Evolutionary conservation across 768 basidiomycete species (phyloP), one percentile per base, ranked within the genome.

Genomic region (Auriscalpium vulgare): DNA sequence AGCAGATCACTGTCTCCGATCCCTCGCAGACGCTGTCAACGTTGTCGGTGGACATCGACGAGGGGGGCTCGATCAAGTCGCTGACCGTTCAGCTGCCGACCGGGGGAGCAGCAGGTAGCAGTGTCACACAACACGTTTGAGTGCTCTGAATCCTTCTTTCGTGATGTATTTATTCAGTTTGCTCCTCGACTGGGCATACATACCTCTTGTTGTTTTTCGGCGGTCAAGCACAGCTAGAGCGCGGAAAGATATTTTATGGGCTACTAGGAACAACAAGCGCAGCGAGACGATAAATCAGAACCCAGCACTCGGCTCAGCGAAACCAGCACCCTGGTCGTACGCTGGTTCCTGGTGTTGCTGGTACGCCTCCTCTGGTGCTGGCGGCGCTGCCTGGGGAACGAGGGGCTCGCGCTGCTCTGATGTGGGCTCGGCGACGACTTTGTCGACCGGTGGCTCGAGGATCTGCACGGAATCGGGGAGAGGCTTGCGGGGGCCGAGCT

Each of bases 381-480:
- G 74, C 23, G 74, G 70, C 5, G 78, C 72, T 19, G 81, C 78
- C 40, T 79, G 71, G 47, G 81, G 69, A 48, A 80, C 66, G 23
- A 71, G 68, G 34, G 73, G 85, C 62, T 93, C 92, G 66, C 83
- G 82, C 72, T 91, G 87, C 74, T 97, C 94, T 47, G 93, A 95
- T 21, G 86, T 81, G 50, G 94, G 93, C 71, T 94, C 91, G 51
- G 83, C 82, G 62, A 92, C 81, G 62, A 90, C 77, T 73, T 97
- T 95, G 78, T 95, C 91, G 64, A 91, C 79, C 46, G 90, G 90
- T 44, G 89, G 93, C 69, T 95, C 92, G 68, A 82, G 70, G 67
- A 98, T 90, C 66, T 83, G 82, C 68, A 99, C 95, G 62, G 87
- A 87, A 71, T 98, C 97, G 53, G 97, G 97, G 51, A 98, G 87